Evolutionary conservation across 345 rosid genomes (phyloP), one percentile per base, ranked within the genome.

Genomic region (Pseudoturritis turrita): DNA sequence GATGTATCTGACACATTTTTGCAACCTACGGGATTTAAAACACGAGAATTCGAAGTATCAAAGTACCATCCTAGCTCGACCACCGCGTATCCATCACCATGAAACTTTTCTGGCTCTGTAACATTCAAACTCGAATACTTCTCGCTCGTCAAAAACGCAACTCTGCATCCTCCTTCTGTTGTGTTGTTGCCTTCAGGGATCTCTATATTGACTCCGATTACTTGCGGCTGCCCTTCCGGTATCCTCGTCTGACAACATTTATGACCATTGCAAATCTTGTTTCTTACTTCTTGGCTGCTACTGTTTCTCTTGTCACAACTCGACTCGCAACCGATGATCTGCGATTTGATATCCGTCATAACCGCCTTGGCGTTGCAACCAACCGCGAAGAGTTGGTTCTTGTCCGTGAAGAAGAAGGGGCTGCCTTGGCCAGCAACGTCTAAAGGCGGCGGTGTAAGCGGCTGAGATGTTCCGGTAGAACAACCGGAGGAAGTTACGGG

Each of bases 241-340:
- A 86, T 72, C 5, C 79, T 15, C 5, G 79, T 75, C 19, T 86
- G 81, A 19, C 90, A 86, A 40, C 88, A 86, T 8, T 82, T 81
- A 3, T 77, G 28, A 3, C 85, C 85, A 31, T 45, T 36, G 78
- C 85, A 86, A 0, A 58, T 25, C 5, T 64, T 67, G 5, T 81
- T 76, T 63, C 55, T 70, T 0, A 33, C 65, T 35, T 25, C 26
- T 19, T 17, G 41, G 28, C 40, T 60, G 59, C 45, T 76, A 18
- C 40, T 41, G 3, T 54, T 61, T 70, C 26, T 68, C 1, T 37
- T 26, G 25, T 70, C 58, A 41, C 88, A 86, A 4, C 47, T 4
- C 8, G 88, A 77, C 71, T 79, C 36, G 45, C 88, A 81, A 14
- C 88, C 84, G 1, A 73, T 75, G 5, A 47, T 51, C 64, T 77